These are phyloP conservation scores for Penicillium chermesinum DNA, from an alignment of 495 filamentous ascomycete species.

Conservation along the genomic window DNA sequence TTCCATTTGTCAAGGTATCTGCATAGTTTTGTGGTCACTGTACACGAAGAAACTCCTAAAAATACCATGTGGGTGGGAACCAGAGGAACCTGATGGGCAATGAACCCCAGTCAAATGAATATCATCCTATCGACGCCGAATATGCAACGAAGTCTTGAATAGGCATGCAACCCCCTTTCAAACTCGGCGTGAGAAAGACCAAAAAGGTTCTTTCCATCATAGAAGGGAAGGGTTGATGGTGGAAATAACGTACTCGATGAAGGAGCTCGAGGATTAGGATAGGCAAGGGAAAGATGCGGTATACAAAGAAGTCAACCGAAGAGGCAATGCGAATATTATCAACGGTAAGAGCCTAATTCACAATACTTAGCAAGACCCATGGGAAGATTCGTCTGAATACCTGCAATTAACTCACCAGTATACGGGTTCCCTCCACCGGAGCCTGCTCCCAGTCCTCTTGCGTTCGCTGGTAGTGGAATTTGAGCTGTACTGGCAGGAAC, in stretches of 20 bases:
- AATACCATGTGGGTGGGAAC: not conserved
- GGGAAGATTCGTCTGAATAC: not conserved
- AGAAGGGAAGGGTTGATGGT: too few species aligned
- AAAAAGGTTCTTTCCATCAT: not conserved
- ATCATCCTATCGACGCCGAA: constrained; percentile 24
- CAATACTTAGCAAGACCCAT: not conserved
- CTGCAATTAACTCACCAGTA: constrained; percentile 27
- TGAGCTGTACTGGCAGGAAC: constrained; percentile 55
- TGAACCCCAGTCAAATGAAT: constrained; percentile 16
- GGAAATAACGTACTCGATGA: too few species aligned
- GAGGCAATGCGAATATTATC: not conserved
- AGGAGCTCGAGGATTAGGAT: constrained; percentile 10
- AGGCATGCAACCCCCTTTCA: constrained; percentile 4
- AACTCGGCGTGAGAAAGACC: not conserved
- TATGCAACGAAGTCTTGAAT: constrained; percentile 18
- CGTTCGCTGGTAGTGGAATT: constrained; percentile 36
- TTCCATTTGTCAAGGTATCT: not conserved
- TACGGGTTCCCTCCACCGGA: constrained; percentile 23
- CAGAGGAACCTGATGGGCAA: constrained; percentile 2
- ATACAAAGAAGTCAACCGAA: not conserved
- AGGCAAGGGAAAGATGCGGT: constrained; percentile 11
- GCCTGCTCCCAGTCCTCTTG: constrained; percentile 24
- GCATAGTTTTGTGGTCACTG: not conserved
- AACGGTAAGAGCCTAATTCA: constrained; percentile 31
- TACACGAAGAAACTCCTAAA: not conserved